Conservation (phyloP, 2,329 filamentous ascomycete genomes). For the Trichoderma polysporum region DNA sequence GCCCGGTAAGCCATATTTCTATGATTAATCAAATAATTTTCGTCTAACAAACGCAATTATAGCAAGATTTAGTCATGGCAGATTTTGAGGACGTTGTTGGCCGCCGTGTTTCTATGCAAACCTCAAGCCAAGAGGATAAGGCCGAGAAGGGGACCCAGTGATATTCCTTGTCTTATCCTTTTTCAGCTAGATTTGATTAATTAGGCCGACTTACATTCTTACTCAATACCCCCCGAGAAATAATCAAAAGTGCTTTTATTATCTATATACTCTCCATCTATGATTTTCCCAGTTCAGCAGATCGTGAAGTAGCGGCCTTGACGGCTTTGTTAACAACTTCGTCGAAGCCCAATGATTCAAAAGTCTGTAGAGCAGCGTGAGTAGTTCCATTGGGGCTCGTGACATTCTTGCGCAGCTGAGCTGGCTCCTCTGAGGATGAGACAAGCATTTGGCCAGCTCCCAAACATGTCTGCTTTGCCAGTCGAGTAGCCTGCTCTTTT, state of each 20-base stretch:
- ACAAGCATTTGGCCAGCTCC: slow-evolving; percentile 54
- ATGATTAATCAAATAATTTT: neutral
- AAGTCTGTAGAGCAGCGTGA: slow-evolving; percentile 49
- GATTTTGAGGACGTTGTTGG: slow-evolving; percentile 4
- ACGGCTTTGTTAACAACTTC: slow-evolving; percentile 47
- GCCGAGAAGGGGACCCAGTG: neutral
- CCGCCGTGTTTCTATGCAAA: neutral
- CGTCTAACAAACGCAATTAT: neutral
- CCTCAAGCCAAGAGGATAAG: neutral
- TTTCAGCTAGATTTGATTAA: neutral
- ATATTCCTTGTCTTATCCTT: neutral
- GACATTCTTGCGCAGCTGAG: slow-evolving; percentile 51
- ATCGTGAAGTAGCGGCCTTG: slow-evolving; percentile 44
- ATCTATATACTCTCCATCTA: slow-evolving; percentile 19
- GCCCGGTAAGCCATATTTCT: neutral
- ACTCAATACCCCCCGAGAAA: neutral
- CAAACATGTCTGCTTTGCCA: slow-evolving; percentile 51
- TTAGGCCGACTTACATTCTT: neutral
- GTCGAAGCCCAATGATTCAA: slow-evolving; percentile 45
- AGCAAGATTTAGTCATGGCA: slow-evolving; percentile 12
- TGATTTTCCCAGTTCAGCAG: slow-evolving; percentile 42
- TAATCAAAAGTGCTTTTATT: neutral
- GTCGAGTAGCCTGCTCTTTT: slow-evolving; percentile 48
- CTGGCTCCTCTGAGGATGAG: slow-evolving; percentile 45
- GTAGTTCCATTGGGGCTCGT: slow-evolving; percentile 55